These are phyloP conservation scores for Rhodotorula sp. DNA, from an alignment of 1,284 basidiomycete species.

Conservation along the genomic window DNA sequence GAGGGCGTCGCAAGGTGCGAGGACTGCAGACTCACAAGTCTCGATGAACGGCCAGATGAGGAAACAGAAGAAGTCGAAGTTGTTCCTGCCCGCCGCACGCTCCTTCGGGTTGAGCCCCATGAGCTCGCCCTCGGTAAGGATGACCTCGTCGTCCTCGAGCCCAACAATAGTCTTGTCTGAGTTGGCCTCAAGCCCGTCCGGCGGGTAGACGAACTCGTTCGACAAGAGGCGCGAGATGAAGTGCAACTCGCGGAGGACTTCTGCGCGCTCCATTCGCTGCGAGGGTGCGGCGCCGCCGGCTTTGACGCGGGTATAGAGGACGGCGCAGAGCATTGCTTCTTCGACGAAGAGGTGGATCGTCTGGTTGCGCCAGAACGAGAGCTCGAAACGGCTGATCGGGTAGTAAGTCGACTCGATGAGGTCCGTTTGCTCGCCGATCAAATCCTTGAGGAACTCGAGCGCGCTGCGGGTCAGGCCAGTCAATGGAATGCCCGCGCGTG, in stretches of 20 bases:
- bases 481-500: too few species aligned
- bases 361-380: slow-evolving; percentile 50
- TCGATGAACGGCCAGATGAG: slow-evolving; percentile 40
- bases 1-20: not conserved
- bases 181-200: slow-evolving; percentile 47
- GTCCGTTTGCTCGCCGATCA: slow-evolving; percentile 44
- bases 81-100: slow-evolving; percentile 46
- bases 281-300: slow-evolving; percentile 46
- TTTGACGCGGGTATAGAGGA: slow-evolving; percentile 48
- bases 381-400: slow-evolving; percentile 48
- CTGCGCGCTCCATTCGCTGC: slow-evolving; percentile 45
- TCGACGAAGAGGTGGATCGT: slow-evolving; percentile 40
- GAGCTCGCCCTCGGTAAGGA: slow-evolving; percentile 29
- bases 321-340: slow-evolving; percentile 29
- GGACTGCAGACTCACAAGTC: slow-evolving; percentile 4
- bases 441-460: slow-evolving; percentile 47
- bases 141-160: slow-evolving; percentile 30
- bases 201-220: slow-evolving; percentile 49
- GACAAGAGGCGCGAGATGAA: slow-evolving; percentile 48
- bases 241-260: slow-evolving; percentile 43
- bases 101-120: slow-evolving; percentile 43
- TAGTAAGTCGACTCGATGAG: slow-evolving; percentile 49
- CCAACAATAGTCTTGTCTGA: slow-evolving; percentile 35
- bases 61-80: slow-evolving; percentile 44
- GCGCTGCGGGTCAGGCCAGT: slow-evolving; percentile 33